Base-by-base conservation (phyloP, 768 basidiomycete genomes). In the Strobilomyces dryophilus region DNA sequence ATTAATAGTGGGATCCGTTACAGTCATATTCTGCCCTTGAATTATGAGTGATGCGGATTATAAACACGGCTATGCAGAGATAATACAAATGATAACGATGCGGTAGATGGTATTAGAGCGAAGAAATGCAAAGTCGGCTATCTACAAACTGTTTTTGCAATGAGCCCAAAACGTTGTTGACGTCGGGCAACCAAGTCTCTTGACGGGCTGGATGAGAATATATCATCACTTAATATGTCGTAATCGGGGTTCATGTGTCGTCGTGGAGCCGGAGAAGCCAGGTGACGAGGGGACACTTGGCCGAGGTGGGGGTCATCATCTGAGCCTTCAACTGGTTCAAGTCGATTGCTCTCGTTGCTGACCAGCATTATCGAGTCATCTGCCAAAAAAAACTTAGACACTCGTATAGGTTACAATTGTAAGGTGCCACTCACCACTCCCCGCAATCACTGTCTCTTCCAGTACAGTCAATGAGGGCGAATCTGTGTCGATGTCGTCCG, bases 221-320 rank as follows among this genome's bases (percentile, higher is more conserved):
- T 74, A 60, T 81, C 82, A 60, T 83, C 82, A 60, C 78, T 78
- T 5, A 72, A 69, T 1, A 69, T 68, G 50, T 78, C 74, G 31
- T 69, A 66, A 49, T 74, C 66, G 18, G 52, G 56, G 31, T 49
- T 60, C 55, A 69, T 64, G 20, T 66, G 57, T 37, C 77, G 76
- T 34, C 75, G 79, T 39, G 78, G 67, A 20, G 73, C 76, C 7
- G 86, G 84, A 8, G 86, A 89, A 36, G 81, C 79, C 31, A 88
- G 66, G 59, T 83, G 82, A 54, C 79, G 78, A n/a, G 86, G 85
- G 0, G 84, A 87, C 17, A 87, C 82, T 65, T 86, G 83, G 0
- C 85, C 84, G 26, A 80, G 54, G 54, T 76, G 74, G 0, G 76
- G 78, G 56, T 87, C 83, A 52, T 89, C 84, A 58, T 88, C 86